Evolutionary conservation across 352 stramenopile species (phyloP), one percentile per base, ranked within the genome.

Genomic region (Phytophthora cryptogea): DNA sequence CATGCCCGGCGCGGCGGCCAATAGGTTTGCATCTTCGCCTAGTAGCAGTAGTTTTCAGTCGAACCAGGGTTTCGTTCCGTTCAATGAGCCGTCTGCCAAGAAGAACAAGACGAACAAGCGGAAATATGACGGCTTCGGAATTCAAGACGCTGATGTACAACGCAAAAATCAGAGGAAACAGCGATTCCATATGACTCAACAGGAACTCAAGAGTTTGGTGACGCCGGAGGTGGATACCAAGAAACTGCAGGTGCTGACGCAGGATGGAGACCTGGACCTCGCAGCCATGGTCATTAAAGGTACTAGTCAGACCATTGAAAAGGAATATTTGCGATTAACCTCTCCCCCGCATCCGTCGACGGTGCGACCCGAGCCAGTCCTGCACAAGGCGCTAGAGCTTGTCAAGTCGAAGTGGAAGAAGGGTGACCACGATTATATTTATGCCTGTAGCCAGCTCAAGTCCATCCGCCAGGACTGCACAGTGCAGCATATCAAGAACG

Each of bases 381-480:
- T 99, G 33, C 72, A 92, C 59, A 72, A 92, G 41, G 94, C 95
- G 46, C 71, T 98, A 44, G 66, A 89, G 62, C 74, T 93, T 63
- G 77, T 97, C 35, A 86, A 96, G 61, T 74, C 69, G 31, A 91
- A 95, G 77, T 97, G 91, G 89, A 90, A 93, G 58, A 59, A 85
- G 49, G 72, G 75, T 62, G 74, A 87, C 40, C 88, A 81, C 58
- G 90, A 98, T 82, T 97, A 98, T 86, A 73, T 95, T 57, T 97
- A 97, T 84, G 83, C 97, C 63, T 99, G 96, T 86, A 98, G 95
- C 54, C 97, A 99, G 69, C 90, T 99, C 45, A 99, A 99, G 74
- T 98, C 97, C 26, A 98, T 99, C 60, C 92, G 97, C 17, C 97
- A 99, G 75, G 97, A 99, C 80, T 97, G 98, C 62, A 99, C 95